A percentile compares a stretch with the other conserved stretches of the same genome.
Evolutionary conservation across 2,329 filamentous ascomycete species (phyloP).

Genomic region (Chrysosporium queenslandicum): DNA sequence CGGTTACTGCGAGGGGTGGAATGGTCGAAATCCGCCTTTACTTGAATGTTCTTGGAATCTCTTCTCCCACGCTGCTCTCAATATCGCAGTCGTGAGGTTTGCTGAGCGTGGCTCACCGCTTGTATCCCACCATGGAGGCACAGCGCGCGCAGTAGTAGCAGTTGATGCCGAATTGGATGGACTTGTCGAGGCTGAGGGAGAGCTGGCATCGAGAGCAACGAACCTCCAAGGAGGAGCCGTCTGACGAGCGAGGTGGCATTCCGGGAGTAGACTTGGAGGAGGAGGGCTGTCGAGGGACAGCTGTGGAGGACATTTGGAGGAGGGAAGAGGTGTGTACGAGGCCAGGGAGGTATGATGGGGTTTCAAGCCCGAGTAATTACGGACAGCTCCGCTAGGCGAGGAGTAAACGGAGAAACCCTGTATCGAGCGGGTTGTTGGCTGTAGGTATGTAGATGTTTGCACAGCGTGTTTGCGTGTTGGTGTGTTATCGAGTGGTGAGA

Average conservation of each 20-base stretch:
- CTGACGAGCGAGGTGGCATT: slow-evolving; percentile 20
- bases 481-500: not conserved
- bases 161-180: slow-evolving; percentile 41
- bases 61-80: no score
- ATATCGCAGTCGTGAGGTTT: not conserved
- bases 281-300: slow-evolving; percentile 27
- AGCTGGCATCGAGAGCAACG: slow-evolving; percentile 42
- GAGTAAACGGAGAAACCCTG: not conserved
- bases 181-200: slow-evolving; percentile 36
- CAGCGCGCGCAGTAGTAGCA: slow-evolving; percentile 42
- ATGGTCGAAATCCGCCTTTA: no score
- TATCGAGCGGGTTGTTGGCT: not conserved
- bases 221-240: slow-evolving; percentile 23
- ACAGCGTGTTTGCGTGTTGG: not conserved
- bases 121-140: slow-evolving; percentile 38
- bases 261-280: slow-evolving; percentile 20
- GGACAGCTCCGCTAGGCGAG: no score
- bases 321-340: not conserved
- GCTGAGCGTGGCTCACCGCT: slow-evolving; percentile 18
- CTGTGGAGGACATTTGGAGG: slow-evolving; percentile 30
- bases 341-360: not conserved
- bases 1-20: no score
- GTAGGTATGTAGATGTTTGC: not conserved
- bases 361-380: no score
- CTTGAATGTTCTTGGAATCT: not conserved